Evolutionary conservation across 345 rosid genomes (phyloP).

Genomic region (Pseudoturritis turrita): DNA sequence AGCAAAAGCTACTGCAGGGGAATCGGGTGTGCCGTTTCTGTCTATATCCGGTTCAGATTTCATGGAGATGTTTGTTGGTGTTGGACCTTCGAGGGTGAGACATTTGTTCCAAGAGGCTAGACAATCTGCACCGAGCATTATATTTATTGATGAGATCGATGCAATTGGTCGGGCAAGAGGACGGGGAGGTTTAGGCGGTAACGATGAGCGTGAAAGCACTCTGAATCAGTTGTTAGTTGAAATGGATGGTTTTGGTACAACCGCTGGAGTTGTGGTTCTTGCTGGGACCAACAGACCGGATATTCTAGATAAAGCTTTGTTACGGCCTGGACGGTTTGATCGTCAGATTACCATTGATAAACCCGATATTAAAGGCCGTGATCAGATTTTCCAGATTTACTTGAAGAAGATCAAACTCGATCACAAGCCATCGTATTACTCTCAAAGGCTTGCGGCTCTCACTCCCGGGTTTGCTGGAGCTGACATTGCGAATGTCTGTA

Average conservation of each 20-base stretch:
- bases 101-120: slow-evolving; percentile 95
- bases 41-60: slow-evolving; percentile 97
- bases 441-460: slow-evolving; percentile 89
- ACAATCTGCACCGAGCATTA: slow-evolving; percentile 81
- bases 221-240: slow-evolving; percentile 87
- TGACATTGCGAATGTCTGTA: slow-evolving; percentile 93
- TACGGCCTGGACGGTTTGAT: slow-evolving; percentile 92
- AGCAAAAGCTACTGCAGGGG: slow-evolving; percentile 98
- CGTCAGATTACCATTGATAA: slow-evolving; percentile 85
- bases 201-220: slow-evolving; percentile 97
- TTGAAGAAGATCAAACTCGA: slow-evolving; percentile 82
- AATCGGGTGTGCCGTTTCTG: slow-evolving; percentile 86
- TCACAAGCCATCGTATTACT: slow-evolving; percentile 65
- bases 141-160: slow-evolving; percentile 94
- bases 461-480: slow-evolving; percentile 99
- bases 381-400: slow-evolving; percentile 82
- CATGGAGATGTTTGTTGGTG: slow-evolving; percentile 99
- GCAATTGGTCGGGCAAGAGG: slow-evolving; percentile 98
- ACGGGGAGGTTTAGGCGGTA: slow-evolving; percentile 84
- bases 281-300: slow-evolving; percentile 98
- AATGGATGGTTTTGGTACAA: slow-evolving; percentile 99
- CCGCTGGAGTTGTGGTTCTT: slow-evolving; percentile 89
- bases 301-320: slow-evolving; percentile 84
- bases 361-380: slow-evolving; percentile 90
- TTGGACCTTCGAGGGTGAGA: slow-evolving; percentile 97